Base-by-base conservation (phyloP, 2,329 filamentous ascomycete species). In the Sporothrix phasma region DNA sequence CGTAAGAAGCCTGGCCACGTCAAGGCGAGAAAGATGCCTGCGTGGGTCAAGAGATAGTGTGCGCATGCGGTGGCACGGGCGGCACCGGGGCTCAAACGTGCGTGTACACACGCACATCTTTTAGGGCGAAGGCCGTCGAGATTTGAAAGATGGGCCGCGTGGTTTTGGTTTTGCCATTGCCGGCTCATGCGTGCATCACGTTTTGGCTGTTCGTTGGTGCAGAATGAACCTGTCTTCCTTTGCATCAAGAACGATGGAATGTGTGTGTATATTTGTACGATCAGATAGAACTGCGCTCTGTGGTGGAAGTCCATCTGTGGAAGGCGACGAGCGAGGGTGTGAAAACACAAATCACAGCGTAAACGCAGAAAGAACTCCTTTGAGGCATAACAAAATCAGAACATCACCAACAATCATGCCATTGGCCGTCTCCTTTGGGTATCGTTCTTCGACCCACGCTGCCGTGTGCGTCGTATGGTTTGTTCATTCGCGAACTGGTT, bases 11-110 rank as follows among this genome's bases (percentile, higher is more conserved):
- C 91, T 64, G 95, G 94, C 70, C 90, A 91, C 73, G 77, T 96
- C 79, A 99, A 99, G 84, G 93, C 94, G 65, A 89, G 94, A 78
- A 99, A 99, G 86, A 95, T 89, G 86, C 93, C 93, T 66, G 84
- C 94, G 71, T 99, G 95, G 94, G 92, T 97, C 82, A 97, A 97
- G 86, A 79, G 83, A 78, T 86, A 81, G 68, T 53, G 41, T 67
- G 29, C 10, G 8, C 34, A 45, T 10, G 17, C 11, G 29, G 5
- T 45, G 56, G 56, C 17, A 11, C 56, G 29, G 17, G 6, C 17
- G 24, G 24, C 41, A 19, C 26, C 8, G 26, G 26, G 5, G 19
- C 17, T 8, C 11, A 34, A 15, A 26, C 15, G 34, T 17, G 45
- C 41, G 22, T 11, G 31, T 22, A 4, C 51, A 11, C 29, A 56